Percentiles rank a stretch among this genome's conserved stretches.
Conservation (phyloP, 768 basidiomycete species). For the Inosperma sp. region DNA sequence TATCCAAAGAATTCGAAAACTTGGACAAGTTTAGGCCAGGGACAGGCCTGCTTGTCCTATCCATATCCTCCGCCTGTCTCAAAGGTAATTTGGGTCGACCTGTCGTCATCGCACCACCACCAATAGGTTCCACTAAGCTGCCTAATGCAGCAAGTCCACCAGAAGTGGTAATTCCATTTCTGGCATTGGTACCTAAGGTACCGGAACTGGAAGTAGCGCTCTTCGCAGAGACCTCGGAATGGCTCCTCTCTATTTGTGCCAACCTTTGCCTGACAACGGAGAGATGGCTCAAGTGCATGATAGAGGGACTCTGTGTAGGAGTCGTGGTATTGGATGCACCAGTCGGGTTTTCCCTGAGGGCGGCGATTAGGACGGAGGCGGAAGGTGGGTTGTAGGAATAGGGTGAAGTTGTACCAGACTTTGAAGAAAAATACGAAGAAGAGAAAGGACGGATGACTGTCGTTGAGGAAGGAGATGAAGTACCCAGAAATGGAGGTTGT, state of each 20-base stretch:
- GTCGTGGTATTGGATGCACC: neutral
- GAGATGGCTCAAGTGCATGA: slow-evolving; percentile 53
- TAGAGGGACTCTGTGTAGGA: slow-evolving; percentile 48
- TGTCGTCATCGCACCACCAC: too few species aligned
- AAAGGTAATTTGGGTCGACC: too few species aligned
- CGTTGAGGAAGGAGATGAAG: neutral
- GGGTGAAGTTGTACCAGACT: too few species aligned
- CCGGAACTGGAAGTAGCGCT: slow-evolving; percentile 6
- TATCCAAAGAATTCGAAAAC: too few species aligned
- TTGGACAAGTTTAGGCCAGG: too few species aligned
- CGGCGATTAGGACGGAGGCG: slow-evolving; percentile 3
- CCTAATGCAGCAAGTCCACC: too few species aligned
- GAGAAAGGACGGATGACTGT: neutral
- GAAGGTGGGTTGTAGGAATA: too few species aligned
- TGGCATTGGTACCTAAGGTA: slow-evolving; percentile 9
- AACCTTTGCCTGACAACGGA: slow-evolving; percentile 67
- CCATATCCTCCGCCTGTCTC: too few species aligned
- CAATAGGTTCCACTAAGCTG: too few species aligned
- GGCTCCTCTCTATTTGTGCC: slow-evolving; percentile 49
- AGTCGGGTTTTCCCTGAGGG: neutral
- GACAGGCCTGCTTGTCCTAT: too few species aligned
- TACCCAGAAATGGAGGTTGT: neutral
- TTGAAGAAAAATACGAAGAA: too few species aligned
- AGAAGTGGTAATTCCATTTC: too few species aligned
- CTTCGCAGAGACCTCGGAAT: slow-evolving; percentile 23